A percentile compares a stretch with the other conserved stretches of the same genome.
phyloP scores from a whole-genome alignment of 2,329 filamentous ascomycete genomes.

The Colletotrichum sojae region DNA sequence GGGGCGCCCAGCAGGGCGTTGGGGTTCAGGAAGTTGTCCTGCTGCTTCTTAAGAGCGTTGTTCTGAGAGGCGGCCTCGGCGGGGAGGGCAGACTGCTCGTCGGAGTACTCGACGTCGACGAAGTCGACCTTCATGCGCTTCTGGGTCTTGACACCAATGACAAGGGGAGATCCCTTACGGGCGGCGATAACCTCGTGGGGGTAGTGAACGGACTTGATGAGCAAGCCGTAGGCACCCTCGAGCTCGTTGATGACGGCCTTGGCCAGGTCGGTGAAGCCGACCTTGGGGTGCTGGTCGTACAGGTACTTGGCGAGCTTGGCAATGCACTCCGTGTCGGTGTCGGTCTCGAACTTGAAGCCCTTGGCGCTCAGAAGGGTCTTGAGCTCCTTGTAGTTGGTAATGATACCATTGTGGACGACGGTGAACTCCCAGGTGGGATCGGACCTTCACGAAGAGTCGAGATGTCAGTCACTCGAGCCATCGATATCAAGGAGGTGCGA shows the following conservation, averaged over 20 bases:
- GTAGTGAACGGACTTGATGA: constrained; percentile 99
- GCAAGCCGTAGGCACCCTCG: constrained; percentile 95
- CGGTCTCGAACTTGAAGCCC: constrained; percentile 98
- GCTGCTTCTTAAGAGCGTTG: constrained; percentile 92
- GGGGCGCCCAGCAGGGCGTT: constrained; percentile 84
- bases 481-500: background rate
- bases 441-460: constrained; percentile 71
- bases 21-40: constrained; percentile 76
- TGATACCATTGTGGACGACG: constrained; percentile 99
- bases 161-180: constrained; percentile 97
- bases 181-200: constrained; percentile 98
- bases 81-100: constrained; percentile 85
- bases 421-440: constrained; percentile 96
- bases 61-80: constrained; percentile 97
- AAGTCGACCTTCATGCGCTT: constrained; percentile 99
- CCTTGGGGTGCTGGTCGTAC: constrained; percentile 92
- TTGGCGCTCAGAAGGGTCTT: constrained; percentile 93
- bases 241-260: constrained; percentile 99
- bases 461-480: constrained; percentile 39
- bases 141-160: constrained; percentile 96
- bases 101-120: constrained; percentile 97
- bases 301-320: constrained; percentile 99
- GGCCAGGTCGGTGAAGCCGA: constrained; percentile 95
- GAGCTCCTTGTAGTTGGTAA: constrained; percentile 99
- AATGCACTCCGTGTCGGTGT: constrained; percentile 99